phyloP scores from a whole-genome alignment of 352 stramenopile genomes.

The Globisporangium abappressorium region DNA sequence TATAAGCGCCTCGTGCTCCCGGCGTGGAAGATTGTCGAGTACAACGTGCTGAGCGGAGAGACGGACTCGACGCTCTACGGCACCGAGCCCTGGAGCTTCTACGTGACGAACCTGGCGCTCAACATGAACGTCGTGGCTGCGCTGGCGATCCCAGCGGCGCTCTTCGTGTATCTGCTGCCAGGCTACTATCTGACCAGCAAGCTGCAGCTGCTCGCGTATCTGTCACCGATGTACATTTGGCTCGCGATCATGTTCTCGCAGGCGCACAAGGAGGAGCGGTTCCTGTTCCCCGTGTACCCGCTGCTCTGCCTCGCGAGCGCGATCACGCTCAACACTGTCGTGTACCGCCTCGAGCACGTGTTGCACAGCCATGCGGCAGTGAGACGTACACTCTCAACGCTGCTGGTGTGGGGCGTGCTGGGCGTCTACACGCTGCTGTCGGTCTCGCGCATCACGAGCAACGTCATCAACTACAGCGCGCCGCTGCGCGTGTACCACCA shows the following conservation, averaged over 20 bases:
- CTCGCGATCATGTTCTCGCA: slow-evolving; percentile 91
- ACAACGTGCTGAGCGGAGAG: slow-evolving; percentile 91
- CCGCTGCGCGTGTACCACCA: slow-evolving; percentile 71
- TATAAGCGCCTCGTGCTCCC: slow-evolving; percentile 76
- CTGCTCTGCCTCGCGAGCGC: slow-evolving; percentile 84
- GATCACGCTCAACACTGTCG: slow-evolving; percentile 56
- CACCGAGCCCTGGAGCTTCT: slow-evolving; percentile 93
- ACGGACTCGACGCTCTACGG: slow-evolving; percentile 98
- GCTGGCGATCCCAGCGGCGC: slow-evolving; percentile 50
- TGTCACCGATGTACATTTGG: slow-evolving; percentile 88
- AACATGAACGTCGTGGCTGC: slow-evolving; percentile 93
- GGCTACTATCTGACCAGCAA: slow-evolving; percentile 29
- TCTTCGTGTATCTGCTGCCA: slow-evolving; percentile 38
- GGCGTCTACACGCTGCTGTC: slow-evolving; percentile 56
- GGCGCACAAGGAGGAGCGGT: slow-evolving; percentile 98
- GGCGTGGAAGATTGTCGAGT: slow-evolving; percentile 93
- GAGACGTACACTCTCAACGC: slow-evolving; percentile 20
- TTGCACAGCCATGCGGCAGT: slow-evolving; percentile 25
- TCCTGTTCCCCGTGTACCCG: slow-evolving; percentile 96
- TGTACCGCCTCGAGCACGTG: slow-evolving; percentile 30
- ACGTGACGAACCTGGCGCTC: slow-evolving; percentile 94
- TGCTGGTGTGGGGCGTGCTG: slow-evolving; percentile 42
- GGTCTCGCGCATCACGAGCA: slow-evolving; percentile 55
- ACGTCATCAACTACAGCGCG: slow-evolving; percentile 70
- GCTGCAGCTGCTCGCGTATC: slow-evolving; percentile 35